Percentiles rank a stretch among this genome's conserved stretches.
phyloP scores from a whole-genome alignment of 805 yeast genomes.

The Isabelozyma pseudorhagii region DNA sequence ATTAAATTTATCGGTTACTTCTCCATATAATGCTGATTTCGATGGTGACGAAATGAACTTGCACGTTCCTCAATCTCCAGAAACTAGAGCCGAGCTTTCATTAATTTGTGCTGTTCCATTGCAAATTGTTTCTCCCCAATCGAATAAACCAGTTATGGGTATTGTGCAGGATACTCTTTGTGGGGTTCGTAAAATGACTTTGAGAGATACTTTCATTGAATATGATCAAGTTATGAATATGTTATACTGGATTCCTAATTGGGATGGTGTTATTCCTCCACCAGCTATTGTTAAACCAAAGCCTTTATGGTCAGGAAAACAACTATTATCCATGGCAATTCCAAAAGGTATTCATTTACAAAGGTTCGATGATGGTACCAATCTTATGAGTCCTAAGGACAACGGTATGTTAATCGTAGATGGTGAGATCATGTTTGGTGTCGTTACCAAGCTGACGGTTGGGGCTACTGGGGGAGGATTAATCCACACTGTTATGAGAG shows the following conservation, averaged over 20 bases:
- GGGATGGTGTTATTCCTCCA: conserved; percentile 98
- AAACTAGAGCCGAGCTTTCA: conserved; percentile 92
- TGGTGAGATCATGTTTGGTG: conserved; percentile 97
- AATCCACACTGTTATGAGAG: conserved; percentile 95
- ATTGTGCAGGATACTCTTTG: conserved; percentile 98
- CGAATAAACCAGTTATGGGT: conserved; percentile 99
- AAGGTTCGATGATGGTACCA: conserved; percentile 87
- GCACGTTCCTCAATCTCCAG: conserved; percentile 98
- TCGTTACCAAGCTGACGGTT: conserved; percentile 95
- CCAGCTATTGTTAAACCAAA: conserved; percentile 94
- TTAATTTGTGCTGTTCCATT: conserved; percentile 96
- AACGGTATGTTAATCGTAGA: conserved; percentile 93
- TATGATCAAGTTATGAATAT: conserved; percentile 95
- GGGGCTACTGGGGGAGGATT: conserved; percentile 99
- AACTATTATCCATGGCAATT: conserved; percentile 84
- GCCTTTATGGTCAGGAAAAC: conserved; percentile 98
- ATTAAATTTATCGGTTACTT: conserved; percentile 92
- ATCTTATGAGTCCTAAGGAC: conserved; percentile 82
- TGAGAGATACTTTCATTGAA: conserved; percentile 84
- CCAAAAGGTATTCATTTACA: conserved; percentile 95
- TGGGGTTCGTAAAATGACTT: conserved; percentile 94
- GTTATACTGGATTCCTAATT: conserved; percentile 94
- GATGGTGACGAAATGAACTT: conserved; percentile 99
- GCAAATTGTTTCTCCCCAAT: conserved; percentile 97
- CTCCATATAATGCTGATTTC: conserved; percentile 99